phyloP scores from a whole-genome alignment of 2,329 filamentous ascomycete genomes.

The Coniochaeta sp. region DNA sequence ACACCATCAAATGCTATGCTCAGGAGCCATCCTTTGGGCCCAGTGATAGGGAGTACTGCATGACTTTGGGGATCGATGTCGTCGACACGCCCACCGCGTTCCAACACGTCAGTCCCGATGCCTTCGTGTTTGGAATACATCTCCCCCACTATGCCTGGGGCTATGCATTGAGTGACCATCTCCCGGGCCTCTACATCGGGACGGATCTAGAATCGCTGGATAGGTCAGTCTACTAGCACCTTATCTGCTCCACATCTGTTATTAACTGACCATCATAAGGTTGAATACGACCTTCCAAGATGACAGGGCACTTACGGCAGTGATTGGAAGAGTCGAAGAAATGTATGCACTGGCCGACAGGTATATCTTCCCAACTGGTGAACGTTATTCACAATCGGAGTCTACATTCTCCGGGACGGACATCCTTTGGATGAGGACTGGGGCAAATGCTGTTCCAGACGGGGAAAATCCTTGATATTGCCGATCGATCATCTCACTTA shows the following conservation, averaged over 20 bases:
- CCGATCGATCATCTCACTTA: neutral
- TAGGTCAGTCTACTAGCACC: neutral
- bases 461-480: neutral
- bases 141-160: constrained; percentile 48
- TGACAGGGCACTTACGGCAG: neutral
- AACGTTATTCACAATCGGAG: neutral
- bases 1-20: constrained; percentile 36
- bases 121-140: constrained; percentile 56
- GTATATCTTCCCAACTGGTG: neutral
- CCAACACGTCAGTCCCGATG: constrained; percentile 33
- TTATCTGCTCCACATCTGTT: neutral
- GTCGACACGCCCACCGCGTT: constrained; percentile 46
- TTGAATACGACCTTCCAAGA: neutral
- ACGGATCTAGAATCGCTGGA: constrained; percentile 21
- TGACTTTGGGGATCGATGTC: constrained; percentile 43
- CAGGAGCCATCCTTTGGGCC: constrained; percentile 47
- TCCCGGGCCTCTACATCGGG: constrained; percentile 51
- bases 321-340: neutral
- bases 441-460: neutral
- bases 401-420: neutral
- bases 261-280: neutral
- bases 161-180: constrained; percentile 32
- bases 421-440: neutral
- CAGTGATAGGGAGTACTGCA: constrained; percentile 43
- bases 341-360: neutral